phyloP scores from a whole-genome alignment of 23 red algal genomes.

The Gracilaria domingensis region DNA sequence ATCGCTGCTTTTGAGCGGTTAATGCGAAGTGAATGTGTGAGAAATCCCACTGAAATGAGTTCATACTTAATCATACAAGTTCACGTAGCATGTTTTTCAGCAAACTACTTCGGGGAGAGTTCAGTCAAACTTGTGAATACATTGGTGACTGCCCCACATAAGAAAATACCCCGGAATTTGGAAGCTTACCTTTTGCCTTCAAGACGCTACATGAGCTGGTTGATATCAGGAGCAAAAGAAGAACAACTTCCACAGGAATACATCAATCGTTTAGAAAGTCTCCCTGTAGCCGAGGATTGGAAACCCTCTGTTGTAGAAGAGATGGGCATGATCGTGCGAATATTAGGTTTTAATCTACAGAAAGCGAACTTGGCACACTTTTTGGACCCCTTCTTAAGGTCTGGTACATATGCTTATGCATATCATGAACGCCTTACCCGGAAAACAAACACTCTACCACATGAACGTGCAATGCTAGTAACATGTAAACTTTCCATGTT shows the following conservation, averaged over 20 bases:
- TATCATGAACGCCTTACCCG: neutral
- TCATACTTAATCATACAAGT: neutral
- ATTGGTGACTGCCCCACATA: neutral
- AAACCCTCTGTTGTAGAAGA: neutral
- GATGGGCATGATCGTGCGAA: neutral
- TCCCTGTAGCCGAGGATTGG: neutral
- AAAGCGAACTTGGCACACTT: neutral
- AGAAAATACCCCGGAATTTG: neutral
- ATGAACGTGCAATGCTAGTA: neutral
- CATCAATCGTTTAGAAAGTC: neutral
- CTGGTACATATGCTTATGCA: neutral
- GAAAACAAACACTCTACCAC: neutral
- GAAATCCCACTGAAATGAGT: neutral
- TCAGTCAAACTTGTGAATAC: neutral
- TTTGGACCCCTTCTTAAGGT: neutral
- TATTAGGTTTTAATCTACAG: neutral
- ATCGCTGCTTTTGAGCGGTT: neutral
- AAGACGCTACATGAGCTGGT: neutral
- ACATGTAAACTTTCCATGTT: neutral
- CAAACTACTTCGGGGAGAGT: neutral
- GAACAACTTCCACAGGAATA: constrained; percentile 6
- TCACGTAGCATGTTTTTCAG: neutral
- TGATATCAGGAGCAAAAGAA: constrained; percentile 30
- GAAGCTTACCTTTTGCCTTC: constrained; percentile 6
- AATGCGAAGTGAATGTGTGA: neutral